Conservation (phyloP, 305 asterid species). For the Coffea humblotiana region DNA sequence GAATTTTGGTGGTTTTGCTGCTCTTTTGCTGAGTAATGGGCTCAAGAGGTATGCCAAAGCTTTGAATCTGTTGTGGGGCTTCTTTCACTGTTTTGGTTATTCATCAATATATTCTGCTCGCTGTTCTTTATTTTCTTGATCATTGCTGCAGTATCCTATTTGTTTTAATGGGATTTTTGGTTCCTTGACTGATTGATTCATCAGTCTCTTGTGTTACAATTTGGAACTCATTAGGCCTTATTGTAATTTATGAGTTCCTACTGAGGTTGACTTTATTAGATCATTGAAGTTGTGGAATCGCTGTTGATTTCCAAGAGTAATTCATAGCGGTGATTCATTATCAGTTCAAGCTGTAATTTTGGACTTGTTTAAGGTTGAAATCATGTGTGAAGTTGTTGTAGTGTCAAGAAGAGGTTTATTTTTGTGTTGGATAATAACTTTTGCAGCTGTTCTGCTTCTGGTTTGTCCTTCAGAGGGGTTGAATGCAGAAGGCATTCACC, state of each 20-base stretch:
- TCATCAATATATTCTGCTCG: constrained; percentile 22
- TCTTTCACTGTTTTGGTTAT: not conserved
- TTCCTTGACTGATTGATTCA: constrained; percentile 21
- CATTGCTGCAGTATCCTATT: constrained; percentile 28
- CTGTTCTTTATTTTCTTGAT: constrained; percentile 22
- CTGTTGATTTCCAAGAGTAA: constrained; percentile 15
- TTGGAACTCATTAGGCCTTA: constrained; percentile 25
- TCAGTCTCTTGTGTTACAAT: constrained; percentile 14
- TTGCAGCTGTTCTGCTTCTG: constrained; percentile 33
- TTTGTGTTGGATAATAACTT: constrained; percentile 38
- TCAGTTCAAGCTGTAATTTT: constrained; percentile 18
- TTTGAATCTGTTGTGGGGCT: not conserved
- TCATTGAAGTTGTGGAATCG: constrained; percentile 16
- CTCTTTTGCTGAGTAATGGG: constrained; percentile 7
- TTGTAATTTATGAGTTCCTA: constrained; percentile 23
- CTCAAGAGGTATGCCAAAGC: constrained; percentile 4
- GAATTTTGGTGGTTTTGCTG: constrained; percentile 10
- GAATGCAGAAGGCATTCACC: constrained; percentile 63
- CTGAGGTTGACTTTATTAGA: constrained; percentile 27
- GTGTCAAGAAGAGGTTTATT: constrained; percentile 33
- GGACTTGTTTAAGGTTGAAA: constrained; percentile 26
- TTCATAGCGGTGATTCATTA: constrained; percentile 13
- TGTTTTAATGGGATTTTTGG: constrained; percentile 26
- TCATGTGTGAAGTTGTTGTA: constrained; percentile 42
- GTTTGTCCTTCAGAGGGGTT: constrained; percentile 48